Conservation (phyloP, 495 filamentous ascomycete species). For the Penicillium herquei region DNA sequence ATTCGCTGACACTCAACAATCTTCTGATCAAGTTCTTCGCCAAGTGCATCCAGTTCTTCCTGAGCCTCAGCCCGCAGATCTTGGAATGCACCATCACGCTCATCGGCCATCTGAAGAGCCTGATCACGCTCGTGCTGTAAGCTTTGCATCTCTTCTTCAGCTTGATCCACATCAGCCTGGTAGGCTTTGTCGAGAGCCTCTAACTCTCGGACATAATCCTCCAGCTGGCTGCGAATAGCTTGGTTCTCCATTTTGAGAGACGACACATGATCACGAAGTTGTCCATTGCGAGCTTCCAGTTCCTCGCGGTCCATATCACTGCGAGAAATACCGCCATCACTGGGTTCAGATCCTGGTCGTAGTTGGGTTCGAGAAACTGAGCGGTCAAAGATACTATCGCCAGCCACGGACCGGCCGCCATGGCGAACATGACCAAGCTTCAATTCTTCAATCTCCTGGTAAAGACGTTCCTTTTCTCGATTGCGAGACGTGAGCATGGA, state of each 20-base stretch:
- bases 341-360: slow-evolving; percentile 68
- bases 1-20: slow-evolving; percentile 69
- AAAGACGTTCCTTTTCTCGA: slow-evolving; percentile 88
- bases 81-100: slow-evolving; percentile 77
- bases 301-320: slow-evolving; percentile 85
- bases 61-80: slow-evolving; percentile 76
- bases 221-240: slow-evolving; percentile 70
- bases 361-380: slow-evolving; percentile 83
- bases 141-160: slow-evolving; percentile 75
- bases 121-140: slow-evolving; percentile 87
- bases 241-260: slow-evolving; percentile 82
- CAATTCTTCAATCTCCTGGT: slow-evolving; percentile 95
- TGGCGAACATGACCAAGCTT: slow-evolving; percentile 80
- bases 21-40: slow-evolving; percentile 71
- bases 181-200: slow-evolving; percentile 64
- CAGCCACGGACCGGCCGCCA: slow-evolving; percentile 61
- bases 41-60: slow-evolving; percentile 80
- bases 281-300: slow-evolving; percentile 75
- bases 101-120: slow-evolving; percentile 70
- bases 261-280: slow-evolving; percentile 82
- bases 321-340: slow-evolving; percentile 64
- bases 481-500: slow-evolving; percentile 98
- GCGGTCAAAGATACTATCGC: slow-evolving; percentile 89
- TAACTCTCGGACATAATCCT: slow-evolving; percentile 63
- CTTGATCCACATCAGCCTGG: slow-evolving; percentile 73